phyloP scores from a whole-genome alignment of 805 yeast genomes.

The Myxozyma mucilagina region DNA sequence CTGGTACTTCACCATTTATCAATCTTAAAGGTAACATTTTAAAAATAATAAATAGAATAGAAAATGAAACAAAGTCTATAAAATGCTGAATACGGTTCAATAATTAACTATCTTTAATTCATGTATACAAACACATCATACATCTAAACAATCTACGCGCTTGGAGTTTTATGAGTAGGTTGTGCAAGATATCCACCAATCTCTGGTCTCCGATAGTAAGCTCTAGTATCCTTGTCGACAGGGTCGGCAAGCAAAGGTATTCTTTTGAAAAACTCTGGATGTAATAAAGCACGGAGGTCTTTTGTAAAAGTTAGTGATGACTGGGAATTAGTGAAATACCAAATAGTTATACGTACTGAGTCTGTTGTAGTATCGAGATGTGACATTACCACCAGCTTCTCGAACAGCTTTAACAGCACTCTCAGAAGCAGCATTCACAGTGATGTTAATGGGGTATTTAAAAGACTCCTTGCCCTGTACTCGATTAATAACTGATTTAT shows the following conservation, averaged over 20 bases:
- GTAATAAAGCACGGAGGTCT: constrained; percentile 68
- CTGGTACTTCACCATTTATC: neutral
- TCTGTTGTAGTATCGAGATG: constrained; percentile 67
- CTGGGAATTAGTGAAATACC: neutral
- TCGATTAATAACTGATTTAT: neutral
- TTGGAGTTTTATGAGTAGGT: neutral
- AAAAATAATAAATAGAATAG: no score
- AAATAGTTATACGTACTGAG: constrained; percentile 42
- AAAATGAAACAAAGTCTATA: no score
- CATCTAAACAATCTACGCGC: neutral
- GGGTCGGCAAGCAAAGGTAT: constrained; percentile 87
- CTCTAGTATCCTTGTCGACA: constrained; percentile 73
- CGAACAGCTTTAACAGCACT: constrained; percentile 76
- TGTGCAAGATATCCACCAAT: constrained; percentile 70
- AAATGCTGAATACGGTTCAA: no score
- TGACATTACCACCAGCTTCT: constrained; percentile 67
- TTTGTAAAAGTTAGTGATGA: no score
- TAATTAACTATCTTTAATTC: no score
- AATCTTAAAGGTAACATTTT: no score
- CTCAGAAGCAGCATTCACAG: constrained; percentile 77
- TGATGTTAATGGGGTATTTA: constrained; percentile 65
- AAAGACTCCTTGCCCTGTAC: constrained; percentile 42
- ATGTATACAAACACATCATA: neutral
- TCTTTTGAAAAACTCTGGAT: constrained; percentile 77
- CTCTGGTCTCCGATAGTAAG: constrained; percentile 67